These are phyloP conservation scores for Coleophoma cylindrospora DNA, from an alignment of 2,329 filamentous ascomycete genomes.

Conservation along the genomic window DNA sequence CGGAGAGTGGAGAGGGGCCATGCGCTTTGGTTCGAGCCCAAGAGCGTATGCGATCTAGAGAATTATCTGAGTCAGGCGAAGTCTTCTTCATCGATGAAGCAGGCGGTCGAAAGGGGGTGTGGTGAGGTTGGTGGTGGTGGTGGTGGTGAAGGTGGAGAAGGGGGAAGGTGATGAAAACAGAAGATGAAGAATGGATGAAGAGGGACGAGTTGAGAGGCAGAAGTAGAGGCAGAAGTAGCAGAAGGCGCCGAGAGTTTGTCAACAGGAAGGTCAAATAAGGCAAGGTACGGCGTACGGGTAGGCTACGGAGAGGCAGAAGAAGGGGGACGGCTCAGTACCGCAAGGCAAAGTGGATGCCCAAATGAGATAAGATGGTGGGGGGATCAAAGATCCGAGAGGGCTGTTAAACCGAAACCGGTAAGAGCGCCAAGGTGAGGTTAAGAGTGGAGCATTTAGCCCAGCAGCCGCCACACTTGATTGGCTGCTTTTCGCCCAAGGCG, in stretches of 20 bases:
- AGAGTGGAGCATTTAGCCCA: too few species aligned
- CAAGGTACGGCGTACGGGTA: too few species aligned
- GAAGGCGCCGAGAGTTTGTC: too few species aligned
- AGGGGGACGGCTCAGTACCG: too few species aligned
- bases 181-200: neutral
- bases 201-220: too few species aligned
- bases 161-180: neutral
- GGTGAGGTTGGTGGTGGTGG: neutral
- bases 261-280: too few species aligned
- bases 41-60: conserved; percentile 52
- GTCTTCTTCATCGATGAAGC: conserved; percentile 57
- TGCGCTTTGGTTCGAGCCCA: conserved; percentile 49
- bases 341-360: too few species aligned
- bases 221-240: too few species aligned
- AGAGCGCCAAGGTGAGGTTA: too few species aligned
- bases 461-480: too few species aligned
- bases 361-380: neutral
- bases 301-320: too few species aligned
- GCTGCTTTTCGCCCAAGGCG: too few species aligned
- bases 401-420: neutral
- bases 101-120: neutral
- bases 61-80: conserved; percentile 43
- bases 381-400: neutral
- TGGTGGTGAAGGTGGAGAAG: neutral
- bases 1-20: conserved; percentile 39